These are phyloP conservation scores for Candida morakotiae DNA, from an alignment of 805 yeast species.

Conservation along the genomic window DNA sequence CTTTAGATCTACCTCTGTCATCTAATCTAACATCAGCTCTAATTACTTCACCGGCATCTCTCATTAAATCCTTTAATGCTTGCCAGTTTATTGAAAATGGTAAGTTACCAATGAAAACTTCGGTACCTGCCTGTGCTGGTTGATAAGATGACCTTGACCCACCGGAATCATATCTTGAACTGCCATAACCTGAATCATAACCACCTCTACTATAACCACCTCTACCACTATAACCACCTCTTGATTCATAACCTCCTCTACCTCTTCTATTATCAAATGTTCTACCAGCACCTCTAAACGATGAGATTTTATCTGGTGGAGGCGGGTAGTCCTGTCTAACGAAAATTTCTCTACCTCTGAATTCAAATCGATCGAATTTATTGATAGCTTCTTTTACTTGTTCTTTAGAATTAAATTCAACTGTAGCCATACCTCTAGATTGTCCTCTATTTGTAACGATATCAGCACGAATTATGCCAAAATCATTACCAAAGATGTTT, in stretches of 20 bases:
- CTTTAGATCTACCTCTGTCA: slow-evolving; percentile 72
- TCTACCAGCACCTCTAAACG: slow-evolving; percentile 15
- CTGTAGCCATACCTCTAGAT: slow-evolving; percentile 88
- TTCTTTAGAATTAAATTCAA: slow-evolving; percentile 64
- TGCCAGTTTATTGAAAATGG: slow-evolving; percentile 85
- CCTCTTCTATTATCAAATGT: slow-evolving; percentile 12
- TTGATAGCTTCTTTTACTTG: slow-evolving; percentile 71
- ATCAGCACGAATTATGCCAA: slow-evolving; percentile 72
- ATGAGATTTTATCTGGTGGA: slow-evolving; percentile 41
- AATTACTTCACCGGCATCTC: slow-evolving; percentile 69
- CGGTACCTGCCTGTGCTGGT: slow-evolving; percentile 39
- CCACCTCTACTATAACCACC: slow-evolving; percentile 12
- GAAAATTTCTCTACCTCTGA: slow-evolving; percentile 74
- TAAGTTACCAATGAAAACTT: slow-evolving; percentile 74
- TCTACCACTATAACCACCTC: slow-evolving; percentile 9
- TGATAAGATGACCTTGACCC: slow-evolving; percentile 7
- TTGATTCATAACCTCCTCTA: slow-evolving; percentile 10
- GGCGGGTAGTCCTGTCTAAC: slow-evolving; percentile 92
- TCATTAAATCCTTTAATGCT: slow-evolving; percentile 78
- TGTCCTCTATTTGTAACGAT: slow-evolving; percentile 74
- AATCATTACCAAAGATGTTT: slow-evolving; percentile 48
- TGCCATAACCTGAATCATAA: slow-evolving; percentile 10
- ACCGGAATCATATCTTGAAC: slow-evolving; percentile 17
- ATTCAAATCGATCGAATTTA: slow-evolving; percentile 59
- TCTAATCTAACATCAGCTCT: slow-evolving; percentile 76